phyloP scores from a whole-genome alignment of 805 yeast species.

The Candida quercuum region DNA sequence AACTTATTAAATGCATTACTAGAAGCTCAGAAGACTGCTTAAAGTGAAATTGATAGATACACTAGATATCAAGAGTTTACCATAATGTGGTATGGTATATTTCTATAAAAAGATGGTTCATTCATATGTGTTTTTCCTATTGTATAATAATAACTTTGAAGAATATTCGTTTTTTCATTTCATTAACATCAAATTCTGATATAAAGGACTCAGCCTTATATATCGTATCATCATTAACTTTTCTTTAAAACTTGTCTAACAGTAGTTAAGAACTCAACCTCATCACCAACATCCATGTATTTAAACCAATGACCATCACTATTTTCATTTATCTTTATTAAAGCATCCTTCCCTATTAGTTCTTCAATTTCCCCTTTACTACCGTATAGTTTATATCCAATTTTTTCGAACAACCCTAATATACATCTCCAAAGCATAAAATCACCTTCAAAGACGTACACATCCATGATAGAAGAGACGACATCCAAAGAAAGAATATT shows the following conservation, averaged over 20 bases:
- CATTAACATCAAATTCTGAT: not conserved
- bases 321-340: constrained; percentile 19
- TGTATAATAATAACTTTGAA: too few relatives aligned
- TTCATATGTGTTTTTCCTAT: too few relatives aligned
- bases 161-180: too few relatives aligned
- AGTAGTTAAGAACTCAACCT: constrained; percentile 39
- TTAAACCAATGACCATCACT: constrained; percentile 15
- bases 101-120: too few relatives aligned
- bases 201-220: not conserved
- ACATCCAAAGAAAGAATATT: constrained; percentile 41
- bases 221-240: not conserved
- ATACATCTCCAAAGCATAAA: constrained; percentile 45
- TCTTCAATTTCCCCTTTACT: constrained; percentile 39
- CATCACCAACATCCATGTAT: constrained; percentile 45
- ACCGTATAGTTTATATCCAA: constrained; percentile 50
- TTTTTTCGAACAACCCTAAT: constrained; percentile 44
- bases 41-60: too few relatives aligned
- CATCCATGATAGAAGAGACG: constrained; percentile 47
- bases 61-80: too few relatives aligned
- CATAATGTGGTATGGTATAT: too few relatives aligned
- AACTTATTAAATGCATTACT: constrained; percentile 36
- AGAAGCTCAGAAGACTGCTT: constrained; percentile 7
- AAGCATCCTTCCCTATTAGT: constrained; percentile 32
- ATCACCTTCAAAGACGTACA: constrained; percentile 59
- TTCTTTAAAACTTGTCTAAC: constrained; percentile 35